phyloP scores from a whole-genome alignment of 176 grass and related monocot genomes.

The Lolium perenne region DNA sequence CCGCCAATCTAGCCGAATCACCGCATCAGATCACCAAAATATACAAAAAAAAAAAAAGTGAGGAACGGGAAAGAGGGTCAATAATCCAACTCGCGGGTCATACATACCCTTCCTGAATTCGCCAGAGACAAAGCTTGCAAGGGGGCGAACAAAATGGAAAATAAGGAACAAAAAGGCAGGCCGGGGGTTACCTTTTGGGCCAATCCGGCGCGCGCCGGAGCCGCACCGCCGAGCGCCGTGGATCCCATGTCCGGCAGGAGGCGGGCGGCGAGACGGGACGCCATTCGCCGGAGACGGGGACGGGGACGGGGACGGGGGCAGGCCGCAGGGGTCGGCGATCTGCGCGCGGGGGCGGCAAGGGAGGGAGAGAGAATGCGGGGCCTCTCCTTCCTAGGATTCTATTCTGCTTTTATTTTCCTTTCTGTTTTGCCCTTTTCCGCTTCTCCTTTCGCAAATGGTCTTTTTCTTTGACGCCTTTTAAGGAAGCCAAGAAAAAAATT shows the following conservation, averaged over 20 bases:
- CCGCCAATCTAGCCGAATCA: background rate
- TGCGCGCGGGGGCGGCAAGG: background rate
- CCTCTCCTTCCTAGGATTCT: background rate
- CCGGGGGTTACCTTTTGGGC: no score
- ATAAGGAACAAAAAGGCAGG: background rate
- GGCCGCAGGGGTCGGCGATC: background rate
- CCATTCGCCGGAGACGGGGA: slow-evolving; percentile 63
- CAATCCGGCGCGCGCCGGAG: no score
- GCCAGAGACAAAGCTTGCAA: no score
- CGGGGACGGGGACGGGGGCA: background rate
- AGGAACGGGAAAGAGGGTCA: background rate
- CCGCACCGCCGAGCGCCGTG: no score
- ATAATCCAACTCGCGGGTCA: no score
- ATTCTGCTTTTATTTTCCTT: background rate
- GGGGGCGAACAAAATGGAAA: no score
- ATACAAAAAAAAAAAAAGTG: background rate
- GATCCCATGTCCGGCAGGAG: no score
- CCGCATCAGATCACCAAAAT: slow-evolving; percentile 18
- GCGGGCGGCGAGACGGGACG: slow-evolving; percentile 59
- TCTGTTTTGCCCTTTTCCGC: background rate
- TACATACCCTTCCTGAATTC: no score
- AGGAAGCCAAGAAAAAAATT: no score
- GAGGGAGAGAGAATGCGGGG: background rate
- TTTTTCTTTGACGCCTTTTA: background rate
- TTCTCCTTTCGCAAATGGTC: background rate